phyloP scores from a whole-genome alignment of 2,329 filamentous ascomycete genomes.

The Lachnellula arida region DNA sequence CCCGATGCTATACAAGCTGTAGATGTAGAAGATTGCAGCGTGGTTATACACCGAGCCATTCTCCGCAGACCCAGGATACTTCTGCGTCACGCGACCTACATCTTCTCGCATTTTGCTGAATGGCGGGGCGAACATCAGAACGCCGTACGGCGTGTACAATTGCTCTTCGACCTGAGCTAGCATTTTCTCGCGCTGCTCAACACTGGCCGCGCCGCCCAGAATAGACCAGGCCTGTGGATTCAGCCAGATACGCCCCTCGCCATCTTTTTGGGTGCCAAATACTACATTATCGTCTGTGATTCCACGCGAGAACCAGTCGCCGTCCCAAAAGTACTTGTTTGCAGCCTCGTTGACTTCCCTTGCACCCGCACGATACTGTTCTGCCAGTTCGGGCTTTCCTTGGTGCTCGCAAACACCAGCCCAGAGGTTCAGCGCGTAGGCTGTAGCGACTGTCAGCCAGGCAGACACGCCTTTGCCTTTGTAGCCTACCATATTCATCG shows the following conservation, averaged over 20 bases:
- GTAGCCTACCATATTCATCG: constrained; percentile 59
- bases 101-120: constrained; percentile 53
- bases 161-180: constrained; percentile 46
- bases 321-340: constrained; percentile 50
- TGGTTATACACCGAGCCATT: constrained; percentile 57
- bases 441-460: constrained; percentile 54
- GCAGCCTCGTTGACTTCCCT: constrained; percentile 45
- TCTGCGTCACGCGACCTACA: constrained; percentile 54
- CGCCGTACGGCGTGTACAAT: constrained; percentile 49
- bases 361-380: constrained; percentile 42
- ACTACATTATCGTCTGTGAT: constrained; percentile 52
- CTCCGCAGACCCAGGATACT: constrained; percentile 53
- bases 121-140: constrained; percentile 52
- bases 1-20: constrained; percentile 47
- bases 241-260: constrained; percentile 53
- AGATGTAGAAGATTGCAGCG: constrained; percentile 50
- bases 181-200: constrained; percentile 40
- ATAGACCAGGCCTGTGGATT: constrained; percentile 54
- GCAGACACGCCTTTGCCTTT: constrained; percentile 54
- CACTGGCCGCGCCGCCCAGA: constrained; percentile 46
- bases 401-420: constrained; percentile 46
- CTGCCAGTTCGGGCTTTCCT: constrained; percentile 37
- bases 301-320: constrained; percentile 52
- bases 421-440: constrained; percentile 49
- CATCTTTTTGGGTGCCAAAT: constrained; percentile 47